A percentile compares a stretch with the other conserved stretches of the same genome.
phyloP scores from a whole-genome alignment of 495 filamentous ascomycete genomes.

The Corynascus novoguineensis region DNA sequence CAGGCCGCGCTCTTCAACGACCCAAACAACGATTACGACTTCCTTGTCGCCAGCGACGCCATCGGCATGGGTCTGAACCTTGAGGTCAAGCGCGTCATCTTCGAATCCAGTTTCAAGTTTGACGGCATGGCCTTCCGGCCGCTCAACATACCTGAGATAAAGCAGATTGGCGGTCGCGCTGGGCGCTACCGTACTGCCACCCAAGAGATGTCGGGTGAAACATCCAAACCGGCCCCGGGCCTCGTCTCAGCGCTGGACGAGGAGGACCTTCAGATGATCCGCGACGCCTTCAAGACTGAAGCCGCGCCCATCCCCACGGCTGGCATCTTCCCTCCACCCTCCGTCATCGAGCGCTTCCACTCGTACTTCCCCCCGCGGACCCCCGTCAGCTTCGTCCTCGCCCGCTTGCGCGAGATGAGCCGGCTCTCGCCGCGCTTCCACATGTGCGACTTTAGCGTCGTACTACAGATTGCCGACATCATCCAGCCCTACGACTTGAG shows the following conservation, averaged over 20 bases:
- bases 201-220: constrained; percentile 34
- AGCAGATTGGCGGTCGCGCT: constrained; percentile 92
- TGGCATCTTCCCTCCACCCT: constrained; percentile 63
- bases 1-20: constrained; percentile 94
- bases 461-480: constrained; percentile 59
- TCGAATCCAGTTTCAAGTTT: constrained; percentile 68
- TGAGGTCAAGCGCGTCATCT: constrained; percentile 86
- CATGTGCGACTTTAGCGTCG: constrained; percentile 56
- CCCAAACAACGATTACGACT: constrained; percentile 89
- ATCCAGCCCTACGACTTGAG: constrained; percentile 63
- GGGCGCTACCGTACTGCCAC: constrained; percentile 76
- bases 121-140: constrained; percentile 45
- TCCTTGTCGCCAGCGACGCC: constrained; percentile 88
- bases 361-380: constrained; percentile 70
- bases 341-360: constrained; percentile 62
- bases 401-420: constrained; percentile 61
- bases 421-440: constrained; percentile 61
- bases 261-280: constrained; percentile 60
- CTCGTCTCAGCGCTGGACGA: constrained; percentile 75
- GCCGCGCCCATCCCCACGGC: constrained; percentile 64
- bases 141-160: constrained; percentile 70
- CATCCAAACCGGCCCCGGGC: constrained; percentile 43
- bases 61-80: constrained; percentile 98
- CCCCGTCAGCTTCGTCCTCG: constrained; percentile 71
- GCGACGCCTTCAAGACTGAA: constrained; percentile 54